Evolutionary conservation across 2,329 filamentous ascomycete genomes (phyloP).

Genomic region (Stylonectria norvegica): DNA sequence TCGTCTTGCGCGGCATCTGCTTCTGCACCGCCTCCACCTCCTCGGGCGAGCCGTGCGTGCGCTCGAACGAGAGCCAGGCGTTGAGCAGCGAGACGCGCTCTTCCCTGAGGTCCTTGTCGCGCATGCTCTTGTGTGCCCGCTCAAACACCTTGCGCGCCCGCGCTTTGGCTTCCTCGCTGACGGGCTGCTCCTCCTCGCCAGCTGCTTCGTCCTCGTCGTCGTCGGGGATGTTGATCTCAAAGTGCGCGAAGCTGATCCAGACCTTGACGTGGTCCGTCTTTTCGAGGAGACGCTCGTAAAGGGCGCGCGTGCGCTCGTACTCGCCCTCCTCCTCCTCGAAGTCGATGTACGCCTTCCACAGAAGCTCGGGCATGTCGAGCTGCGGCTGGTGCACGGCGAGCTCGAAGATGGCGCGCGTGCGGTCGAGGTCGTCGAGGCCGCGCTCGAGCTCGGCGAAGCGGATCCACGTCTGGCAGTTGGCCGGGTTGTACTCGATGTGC

Average conservation of each 20-base stretch:
- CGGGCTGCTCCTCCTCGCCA: constrained; percentile 60
- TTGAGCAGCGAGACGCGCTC: constrained; percentile 90
- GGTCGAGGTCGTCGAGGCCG: constrained; percentile 83
- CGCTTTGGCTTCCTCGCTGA: constrained; percentile 79
- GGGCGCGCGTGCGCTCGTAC: constrained; percentile 72
- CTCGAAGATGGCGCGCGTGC: constrained; percentile 87
- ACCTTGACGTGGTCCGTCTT: constrained; percentile 99
- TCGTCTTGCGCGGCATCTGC: constrained; percentile 90
- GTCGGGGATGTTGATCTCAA: constrained; percentile 92
- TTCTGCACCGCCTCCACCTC: constrained; percentile 81
- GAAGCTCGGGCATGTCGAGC: constrained; percentile 93
- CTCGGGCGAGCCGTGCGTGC: constrained; percentile 70
- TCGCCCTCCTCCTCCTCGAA: constrained; percentile 96
- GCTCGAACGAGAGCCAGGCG: constrained; percentile 90
- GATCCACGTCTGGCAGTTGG: constrained; percentile 94
- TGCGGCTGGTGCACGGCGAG: constrained; percentile 77
- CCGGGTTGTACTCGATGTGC: constrained; percentile 85
- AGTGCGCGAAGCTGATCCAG: constrained; percentile 98
- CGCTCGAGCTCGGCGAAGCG: constrained; percentile 92
- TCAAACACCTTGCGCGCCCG: constrained; percentile 81
- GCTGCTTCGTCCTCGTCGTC: constrained; percentile 56
- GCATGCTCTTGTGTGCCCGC: constrained; percentile 81
- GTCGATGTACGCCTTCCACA: constrained; percentile 98
- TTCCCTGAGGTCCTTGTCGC: constrained; percentile 85
- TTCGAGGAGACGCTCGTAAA: constrained; percentile 87